Evolutionary conservation across 2,329 filamentous ascomycete genomes (phyloP).

Genomic region (Alternaria dauci): DNA sequence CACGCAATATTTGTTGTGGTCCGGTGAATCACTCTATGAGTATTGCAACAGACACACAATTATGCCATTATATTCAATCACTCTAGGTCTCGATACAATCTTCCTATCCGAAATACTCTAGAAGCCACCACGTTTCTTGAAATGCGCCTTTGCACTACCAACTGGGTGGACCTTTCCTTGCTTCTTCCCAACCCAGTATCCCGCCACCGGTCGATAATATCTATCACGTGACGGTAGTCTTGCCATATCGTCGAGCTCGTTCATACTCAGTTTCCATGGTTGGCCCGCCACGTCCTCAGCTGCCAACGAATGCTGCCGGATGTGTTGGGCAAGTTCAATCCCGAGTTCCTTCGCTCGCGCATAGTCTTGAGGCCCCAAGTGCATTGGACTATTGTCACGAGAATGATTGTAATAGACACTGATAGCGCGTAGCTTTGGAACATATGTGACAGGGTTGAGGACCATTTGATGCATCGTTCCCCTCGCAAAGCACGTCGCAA

Average conservation of each 20-base stretch:
- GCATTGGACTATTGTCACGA: rapidly evolving
- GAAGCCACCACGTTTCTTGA: neutral
- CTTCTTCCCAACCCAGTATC: neutral
- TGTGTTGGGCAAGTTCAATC: rapidly evolving
- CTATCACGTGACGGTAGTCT: neutral
- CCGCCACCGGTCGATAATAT: neutral
- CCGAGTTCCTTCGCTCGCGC: no score
- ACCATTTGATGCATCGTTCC: rapidly evolving
- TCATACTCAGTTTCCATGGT: neutral
- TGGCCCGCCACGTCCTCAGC: neutral
- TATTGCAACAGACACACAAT: neutral
- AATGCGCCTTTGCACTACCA: neutral
- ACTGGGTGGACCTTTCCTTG: neutral
- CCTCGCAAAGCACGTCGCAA: no score
- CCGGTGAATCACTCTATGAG: no score
- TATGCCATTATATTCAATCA: neutral
- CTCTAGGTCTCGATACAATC: rapidly evolving
- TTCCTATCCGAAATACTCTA: rapidly evolving
- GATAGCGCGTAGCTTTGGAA: no score
- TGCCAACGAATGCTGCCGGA: rapidly evolving
- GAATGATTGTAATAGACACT: no score
- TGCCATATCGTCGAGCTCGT: neutral
- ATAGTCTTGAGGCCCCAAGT: no score
- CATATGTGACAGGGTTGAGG: no score
- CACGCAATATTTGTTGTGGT: no score